phyloP scores from a whole-genome alignment of 129 eudicot species.

The Lonicera japonica region DNA sequence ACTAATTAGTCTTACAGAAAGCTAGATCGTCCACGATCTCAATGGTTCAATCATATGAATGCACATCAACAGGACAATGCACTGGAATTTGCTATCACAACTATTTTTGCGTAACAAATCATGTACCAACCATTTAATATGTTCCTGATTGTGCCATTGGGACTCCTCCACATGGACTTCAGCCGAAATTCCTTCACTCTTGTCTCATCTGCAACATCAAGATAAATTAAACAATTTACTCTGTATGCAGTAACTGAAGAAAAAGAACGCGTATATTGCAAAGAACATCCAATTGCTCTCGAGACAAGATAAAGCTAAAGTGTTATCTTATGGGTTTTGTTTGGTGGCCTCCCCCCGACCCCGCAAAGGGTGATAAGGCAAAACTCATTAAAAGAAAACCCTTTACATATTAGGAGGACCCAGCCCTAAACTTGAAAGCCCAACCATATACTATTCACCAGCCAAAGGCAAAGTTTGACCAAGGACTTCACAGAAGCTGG shows the following conservation, averaged over 20 bases:
- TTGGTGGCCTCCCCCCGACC: no score
- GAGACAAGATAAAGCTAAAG: background rate
- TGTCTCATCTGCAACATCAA: constrained; percentile 67
- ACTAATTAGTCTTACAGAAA: background rate
- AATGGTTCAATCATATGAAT: background rate
- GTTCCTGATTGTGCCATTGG: constrained; percentile 96
- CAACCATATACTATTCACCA: no score
- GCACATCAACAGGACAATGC: constrained; percentile 1
- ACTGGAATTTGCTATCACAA: background rate
- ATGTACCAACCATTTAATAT: constrained; percentile 66
- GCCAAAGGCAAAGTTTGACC: no score
- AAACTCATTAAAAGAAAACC: no score
- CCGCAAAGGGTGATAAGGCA: no score
- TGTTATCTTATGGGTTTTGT: no score
- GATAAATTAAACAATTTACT: background rate
- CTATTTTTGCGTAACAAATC: background rate
- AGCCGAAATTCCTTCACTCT: constrained; percentile 90
- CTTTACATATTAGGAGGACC: no score
- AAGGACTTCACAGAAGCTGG: no score
- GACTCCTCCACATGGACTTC: constrained; percentile 97
- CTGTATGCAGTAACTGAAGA: background rate
- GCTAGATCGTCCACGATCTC: background rate
- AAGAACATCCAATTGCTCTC: background rate
- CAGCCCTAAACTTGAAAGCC: no score
- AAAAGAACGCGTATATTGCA: background rate